These are phyloP conservation scores for Pseudogymnoascus destructans DNA, from an alignment of 2,329 filamentous ascomycete species.

Conservation along the genomic window DNA sequence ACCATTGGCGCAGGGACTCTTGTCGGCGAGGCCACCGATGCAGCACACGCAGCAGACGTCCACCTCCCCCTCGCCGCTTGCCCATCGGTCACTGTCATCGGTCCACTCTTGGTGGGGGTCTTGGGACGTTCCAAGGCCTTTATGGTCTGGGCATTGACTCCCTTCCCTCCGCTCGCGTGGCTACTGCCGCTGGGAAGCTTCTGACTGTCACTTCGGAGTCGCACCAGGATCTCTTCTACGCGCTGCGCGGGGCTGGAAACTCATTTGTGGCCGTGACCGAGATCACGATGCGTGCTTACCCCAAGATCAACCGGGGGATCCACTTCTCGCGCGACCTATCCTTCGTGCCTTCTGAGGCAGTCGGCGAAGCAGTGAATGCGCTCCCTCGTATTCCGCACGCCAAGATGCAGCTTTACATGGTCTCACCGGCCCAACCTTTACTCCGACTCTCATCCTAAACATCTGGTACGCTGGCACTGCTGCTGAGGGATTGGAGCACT, in stretches of 20 bases:
- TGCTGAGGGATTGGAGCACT: neutral
- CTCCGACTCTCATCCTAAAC: neutral
- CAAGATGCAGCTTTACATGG: neutral
- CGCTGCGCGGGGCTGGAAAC: conserved; percentile 18
- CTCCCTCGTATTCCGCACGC: neutral
- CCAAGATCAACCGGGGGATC: neutral
- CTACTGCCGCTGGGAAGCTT: conserved; percentile 17
- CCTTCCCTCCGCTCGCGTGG: conserved; percentile 15
- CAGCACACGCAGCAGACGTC: neutral
- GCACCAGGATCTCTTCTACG: conserved; percentile 19
- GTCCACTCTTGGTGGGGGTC: conserved; percentile 23
- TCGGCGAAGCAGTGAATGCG: neutral
- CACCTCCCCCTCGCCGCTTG: neutral
- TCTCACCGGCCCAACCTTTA: neutral
- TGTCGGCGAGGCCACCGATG: neutral
- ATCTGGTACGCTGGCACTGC: neutral
- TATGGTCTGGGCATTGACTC: conserved; percentile 20
- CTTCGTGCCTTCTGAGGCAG: neutral
- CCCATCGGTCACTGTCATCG: conserved; percentile 13
- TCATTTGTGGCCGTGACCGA: conserved; percentile 15
- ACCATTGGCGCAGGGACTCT: neutral
- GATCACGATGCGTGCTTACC: conserved; percentile 12
- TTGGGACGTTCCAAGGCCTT: conserved; percentile 39
- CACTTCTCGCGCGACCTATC: neutral
- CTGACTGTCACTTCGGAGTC: conserved; percentile 12